Base-by-base conservation (phyloP, 352 stramenopile genomes). In the Globisporangium splendens region DNA sequence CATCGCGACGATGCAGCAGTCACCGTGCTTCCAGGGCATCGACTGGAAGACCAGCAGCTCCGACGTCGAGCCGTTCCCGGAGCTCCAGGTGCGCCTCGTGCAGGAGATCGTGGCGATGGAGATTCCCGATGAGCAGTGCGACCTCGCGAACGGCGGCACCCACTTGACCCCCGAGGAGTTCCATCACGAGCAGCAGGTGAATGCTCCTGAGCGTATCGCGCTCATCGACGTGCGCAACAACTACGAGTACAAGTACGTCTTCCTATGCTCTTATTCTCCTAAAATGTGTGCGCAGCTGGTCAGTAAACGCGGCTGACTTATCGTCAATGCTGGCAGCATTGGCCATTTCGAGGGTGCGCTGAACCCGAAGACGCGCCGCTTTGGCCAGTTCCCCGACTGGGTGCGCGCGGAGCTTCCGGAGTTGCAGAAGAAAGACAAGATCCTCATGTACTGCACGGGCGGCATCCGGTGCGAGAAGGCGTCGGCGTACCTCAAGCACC, bases 371-470 rank as follows among this genome's bases (percentile, higher is more conserved):
- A 95, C 84, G 51, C 77, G 84, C 24, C 79, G 83, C 62, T 93
- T 95, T 56, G 76, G 81, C 2, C 77, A 89, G 48, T 95, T 95
- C 54, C 85, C 85, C 1, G 66, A 85, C 14, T 91, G 75, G 77
- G 81, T 80, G 46, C 72, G 71, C 22, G 56, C 72, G 7, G 59
- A 88, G 54, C 65, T 95, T 5, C 73, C 79, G 1, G 62, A 59
- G 41, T 59, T 95, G 20, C 67, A 86, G 58, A 56, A 76, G 52
- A 89, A 91, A 51, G 66, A 83, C 49, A 85, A 84, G 56, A 83
- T 95, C 58, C 69, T 95, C 70, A 92, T 95, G 85, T 94, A 92
- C 64, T 94, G 85, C 70, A 94, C 85, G 0, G 85, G 85, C 33
- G 85, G 85, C 58, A 86, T 94, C 49, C 85, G 85, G 14, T 94